Evolutionary conservation across 2,329 filamentous ascomycete species (phyloP), one percentile per base, ranked within the genome.

Genomic region (Epichloe glyceriae): DNA sequence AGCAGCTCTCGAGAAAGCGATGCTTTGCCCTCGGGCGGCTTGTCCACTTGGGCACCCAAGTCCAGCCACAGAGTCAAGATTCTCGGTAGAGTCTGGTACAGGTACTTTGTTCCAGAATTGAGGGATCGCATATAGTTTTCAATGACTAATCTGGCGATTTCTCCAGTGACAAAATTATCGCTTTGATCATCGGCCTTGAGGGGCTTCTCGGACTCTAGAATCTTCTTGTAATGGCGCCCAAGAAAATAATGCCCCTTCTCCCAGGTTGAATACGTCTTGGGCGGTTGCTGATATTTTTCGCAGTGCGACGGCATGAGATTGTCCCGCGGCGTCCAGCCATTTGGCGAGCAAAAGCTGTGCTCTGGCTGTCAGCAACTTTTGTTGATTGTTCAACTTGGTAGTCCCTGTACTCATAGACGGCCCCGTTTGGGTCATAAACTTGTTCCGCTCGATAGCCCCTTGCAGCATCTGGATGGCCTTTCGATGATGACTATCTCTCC

Each of bases 221-320:
- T 78, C 66, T 96, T 98, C 65, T 95, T 94, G 75, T 98, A 98
- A 67, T 97, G 89, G 45, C 91, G 88, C 5, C 93, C 93, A 10
- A 99, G 78, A 64, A 96, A 95, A 65, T 97, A 98, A 63, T 97
- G 91, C 0, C 88, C 90, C 67, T 96, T 97, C 64, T 98, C 93
- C 90, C 91, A 98, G 48, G 80, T 80, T 5, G 73, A 70, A 58
- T 74, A 72, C 1, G 79, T 82, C 62, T 78, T 82, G n/a, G 86
- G 80, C 1, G 90, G 90, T 57, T 85, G 79, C 55, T 89, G 84
- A 60, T 96, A 98, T 61, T 87, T 50, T 82, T 44, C 88, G 81
- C 55, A 97, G 77, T 4, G 86, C 82, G 43, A 81, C 78, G 4
- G 88, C 86, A 60, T 95, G 86, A 2, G 89, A 95, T 65, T 97